Evolutionary conservation across 2,329 filamentous ascomycete genomes (phyloP), one percentile per base, ranked within the genome.

Genomic region (Fusarium algeriense): DNA sequence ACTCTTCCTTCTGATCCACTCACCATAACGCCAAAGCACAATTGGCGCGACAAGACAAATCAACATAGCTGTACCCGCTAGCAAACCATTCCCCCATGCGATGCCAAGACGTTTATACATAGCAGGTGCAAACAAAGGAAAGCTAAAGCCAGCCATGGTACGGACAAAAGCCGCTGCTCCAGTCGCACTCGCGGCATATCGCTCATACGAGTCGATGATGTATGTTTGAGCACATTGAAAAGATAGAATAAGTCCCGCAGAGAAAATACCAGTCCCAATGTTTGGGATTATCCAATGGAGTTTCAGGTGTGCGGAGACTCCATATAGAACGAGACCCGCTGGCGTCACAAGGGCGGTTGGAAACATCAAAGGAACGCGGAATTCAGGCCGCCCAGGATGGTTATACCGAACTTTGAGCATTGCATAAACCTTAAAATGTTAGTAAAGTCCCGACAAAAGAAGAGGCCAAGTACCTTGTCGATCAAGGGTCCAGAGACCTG

Each of bases 181-280:
- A 44, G 86, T 84, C 0, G 81, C 80, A 11, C 78, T 81, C 4
- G 81, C 81, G 0, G 80, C 78, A 56, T 80, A 80, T 35, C 76
- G 73, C 55, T 79, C 79, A 62, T 82, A 82, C 9, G 85, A 87
- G 48, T 90, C 88, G 14, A 89, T 84, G 4, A 89, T 82, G 60
- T 90, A 90, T 0, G 87, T 87, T 69, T 88, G 86, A 37, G 87
- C 84, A 28, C 87, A 86, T 76, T 88, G 87, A 67, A 90, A 91
- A 0, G 84, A 82, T 1, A 87, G 81, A 49, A 90, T 86, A 57
- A 88, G 84, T 0, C 88, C 88, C 2, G 84, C 78, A 0, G 87
- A 71, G 20, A 83, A 79, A 2, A 81, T 75, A 1, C 72, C 79
- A 11, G 87, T 86, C 3, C 89, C 89, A 38, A 91, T 82, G 64